phyloP scores from a whole-genome alignment of 768 basidiomycete genomes.

The Coprinopsis marcescibilis region DNA sequence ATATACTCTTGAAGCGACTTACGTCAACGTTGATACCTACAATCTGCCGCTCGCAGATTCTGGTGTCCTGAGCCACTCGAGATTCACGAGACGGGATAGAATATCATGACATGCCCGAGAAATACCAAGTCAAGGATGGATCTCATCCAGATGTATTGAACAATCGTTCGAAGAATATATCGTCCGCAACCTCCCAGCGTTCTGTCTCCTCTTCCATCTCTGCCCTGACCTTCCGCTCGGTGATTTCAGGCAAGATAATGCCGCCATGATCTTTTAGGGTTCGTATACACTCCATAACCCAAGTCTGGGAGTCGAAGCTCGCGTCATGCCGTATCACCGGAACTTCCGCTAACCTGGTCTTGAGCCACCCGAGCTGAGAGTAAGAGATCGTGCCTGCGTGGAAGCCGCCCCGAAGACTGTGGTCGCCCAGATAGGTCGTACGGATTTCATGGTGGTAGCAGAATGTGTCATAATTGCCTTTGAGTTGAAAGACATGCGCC shows the following conservation, averaged over 20 bases:
- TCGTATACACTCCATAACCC: constrained; percentile 21
- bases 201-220: constrained; percentile 13
- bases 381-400: constrained; percentile 19
- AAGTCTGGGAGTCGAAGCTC: constrained; percentile 23
- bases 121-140: neutral
- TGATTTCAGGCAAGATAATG: constrained; percentile 12
- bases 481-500: constrained; percentile 19
- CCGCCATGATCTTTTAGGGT: constrained; percentile 19
- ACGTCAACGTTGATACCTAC: too few species aligned
- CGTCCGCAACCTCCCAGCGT: constrained; percentile 22
- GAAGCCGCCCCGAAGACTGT: constrained; percentile 21
- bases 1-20: too few species aligned
- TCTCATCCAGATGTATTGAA: neutral
- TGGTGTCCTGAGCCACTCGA: too few species aligned
- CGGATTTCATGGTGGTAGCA: constrained; percentile 13
- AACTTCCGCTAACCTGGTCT: constrained; percentile 15
- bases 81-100: neutral
- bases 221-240: constrained; percentile 1
- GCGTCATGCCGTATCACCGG: constrained; percentile 17
- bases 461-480: constrained; percentile 21
- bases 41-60: too few species aligned
- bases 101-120: neutral
- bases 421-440: constrained; percentile 12
- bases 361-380: constrained; percentile 18
- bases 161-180: constrained; percentile 10